phyloP scores from a whole-genome alignment of 257 asterid genomes.

The Capsicum baccatum region DNA sequence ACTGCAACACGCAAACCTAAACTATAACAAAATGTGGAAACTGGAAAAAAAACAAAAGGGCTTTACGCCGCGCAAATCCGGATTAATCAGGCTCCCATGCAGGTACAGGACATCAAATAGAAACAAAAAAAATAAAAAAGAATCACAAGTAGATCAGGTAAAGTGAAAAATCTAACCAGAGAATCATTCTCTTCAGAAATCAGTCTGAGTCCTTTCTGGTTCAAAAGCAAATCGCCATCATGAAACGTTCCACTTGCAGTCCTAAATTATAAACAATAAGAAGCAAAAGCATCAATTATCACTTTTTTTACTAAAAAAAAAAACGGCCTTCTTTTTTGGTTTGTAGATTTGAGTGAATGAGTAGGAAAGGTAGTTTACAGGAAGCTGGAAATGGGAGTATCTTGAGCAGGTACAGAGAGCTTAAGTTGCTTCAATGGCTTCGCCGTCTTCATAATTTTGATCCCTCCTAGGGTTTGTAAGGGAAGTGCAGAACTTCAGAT shows the following conservation, averaged over 20 bases:
- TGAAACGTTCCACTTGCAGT: slow-evolving; percentile 97
- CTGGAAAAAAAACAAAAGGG: not conserved
- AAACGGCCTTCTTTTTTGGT: no score
- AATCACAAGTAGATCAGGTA: not conserved
- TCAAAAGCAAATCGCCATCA: slow-evolving; percentile 84
- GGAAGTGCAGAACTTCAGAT: not conserved
- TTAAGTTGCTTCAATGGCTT: slow-evolving; percentile 85
- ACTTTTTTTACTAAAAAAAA: no score
- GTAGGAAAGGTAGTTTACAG: slow-evolving; percentile 41
- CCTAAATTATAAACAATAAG: slow-evolving; percentile 46
- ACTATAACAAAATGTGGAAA: not conserved
- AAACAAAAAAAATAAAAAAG: not conserved
- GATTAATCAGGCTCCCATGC: not conserved
- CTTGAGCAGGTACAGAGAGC: slow-evolving; percentile 87
- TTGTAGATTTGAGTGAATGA: no score
- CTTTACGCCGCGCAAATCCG: not conserved
- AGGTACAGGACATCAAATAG: not conserved
- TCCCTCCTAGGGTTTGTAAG: slow-evolving; percentile 21
- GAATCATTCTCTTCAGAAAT: slow-evolving; percentile 72
- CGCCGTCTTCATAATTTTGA: slow-evolving; percentile 68
- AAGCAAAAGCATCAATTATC: not conserved
- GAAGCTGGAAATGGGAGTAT: slow-evolving; percentile 76
- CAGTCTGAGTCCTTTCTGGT: slow-evolving; percentile 81
- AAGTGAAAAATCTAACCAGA: slow-evolving; percentile 42
- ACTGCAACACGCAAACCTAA: not conserved